Conservation (phyloP, 2,329 filamentous ascomycete species). For the Madurella fahalii region DNA sequence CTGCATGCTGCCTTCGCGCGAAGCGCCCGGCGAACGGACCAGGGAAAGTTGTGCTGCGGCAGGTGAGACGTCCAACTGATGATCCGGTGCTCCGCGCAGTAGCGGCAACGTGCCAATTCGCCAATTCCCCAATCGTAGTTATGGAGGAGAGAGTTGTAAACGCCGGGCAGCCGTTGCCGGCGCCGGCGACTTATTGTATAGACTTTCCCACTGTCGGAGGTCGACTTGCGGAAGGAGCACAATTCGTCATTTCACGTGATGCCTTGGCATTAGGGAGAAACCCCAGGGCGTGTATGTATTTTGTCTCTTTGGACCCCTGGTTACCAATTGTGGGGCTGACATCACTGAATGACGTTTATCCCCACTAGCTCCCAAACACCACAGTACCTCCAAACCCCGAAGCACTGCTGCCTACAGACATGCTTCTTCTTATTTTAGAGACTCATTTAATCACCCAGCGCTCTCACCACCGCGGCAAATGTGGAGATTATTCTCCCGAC, state of each 20-base stretch:
- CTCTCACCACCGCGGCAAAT: background rate
- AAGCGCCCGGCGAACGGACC: no score
- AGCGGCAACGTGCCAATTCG: background rate
- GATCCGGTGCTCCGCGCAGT: background rate
- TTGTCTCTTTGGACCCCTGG: background rate
- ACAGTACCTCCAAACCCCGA: no score
- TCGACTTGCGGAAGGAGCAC: background rate
- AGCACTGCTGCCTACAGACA: no score
- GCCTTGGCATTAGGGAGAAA: slow-evolving; percentile 9
- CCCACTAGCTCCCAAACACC: no score
- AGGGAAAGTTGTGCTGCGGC: no score
- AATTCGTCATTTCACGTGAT: slow-evolving; percentile 28
- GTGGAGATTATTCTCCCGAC: background rate
- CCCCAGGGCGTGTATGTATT: background rate
- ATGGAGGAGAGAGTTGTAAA: background rate
- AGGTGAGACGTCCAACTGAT: background rate
- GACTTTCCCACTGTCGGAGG: background rate
- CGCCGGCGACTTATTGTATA: background rate
- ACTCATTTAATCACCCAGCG: background rate
- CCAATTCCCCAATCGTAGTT: no score
- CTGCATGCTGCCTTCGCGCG: slow-evolving; percentile 14
- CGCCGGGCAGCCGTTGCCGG: slow-evolving; percentile 14
- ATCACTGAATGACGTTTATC: no score
- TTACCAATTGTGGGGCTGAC: background rate
- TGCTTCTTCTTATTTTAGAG: no score